Evolutionary conservation across 73 alveolate species (phyloP), one percentile per base, ranked within the genome.

Genomic region (Stentor coeruleus): DNA sequence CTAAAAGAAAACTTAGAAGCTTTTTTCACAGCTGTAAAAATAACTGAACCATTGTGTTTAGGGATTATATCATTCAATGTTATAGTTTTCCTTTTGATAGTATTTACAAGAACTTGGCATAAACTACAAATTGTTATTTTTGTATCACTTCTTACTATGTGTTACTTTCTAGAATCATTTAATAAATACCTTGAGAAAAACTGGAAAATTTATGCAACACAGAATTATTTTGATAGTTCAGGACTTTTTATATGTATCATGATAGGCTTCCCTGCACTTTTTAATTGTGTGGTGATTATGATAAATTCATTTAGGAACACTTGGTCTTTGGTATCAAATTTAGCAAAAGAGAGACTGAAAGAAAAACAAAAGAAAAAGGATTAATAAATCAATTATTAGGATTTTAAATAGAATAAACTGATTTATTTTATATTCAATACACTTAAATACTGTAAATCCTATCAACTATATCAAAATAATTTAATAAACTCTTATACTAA

Each of bases 201-300:
- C 79, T 66, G 79, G 79, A 20, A 66, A 66, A 20, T 15, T 20
- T 31, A 20, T 33, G 39, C 37, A 66, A 66, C 20, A 15, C 79
- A 66, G 37, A 66, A 66, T 40, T 66, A 66, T 66, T 66, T 66
- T 2, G 79, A 66, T 2, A 66, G 33, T 28, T 20, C 40, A 20
- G 79, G 79, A 0, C 79, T 66, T 0, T 66, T 66, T 66, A 40
- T 66, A 15, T 66, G 79, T 31, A 66, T 66, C 41, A 66, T 66
- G 79, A 66, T 66, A 28, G 79, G 79, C n/a, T 11, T 66, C 2
- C 79, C 79, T 20, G n/a, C 40, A 26, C 37, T 66, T 20, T 20
- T 20, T 31, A 66, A 66, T 31, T 20, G 79, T 31, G n/a, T 20
- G 2, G n/a, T 66, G 37, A 33, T 66, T 20, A 31, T 66, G 0